These are phyloP conservation scores for Ceratocystis destructans DNA, from an alignment of 2,329 filamentous ascomycete genomes.

Conservation along the genomic window DNA sequence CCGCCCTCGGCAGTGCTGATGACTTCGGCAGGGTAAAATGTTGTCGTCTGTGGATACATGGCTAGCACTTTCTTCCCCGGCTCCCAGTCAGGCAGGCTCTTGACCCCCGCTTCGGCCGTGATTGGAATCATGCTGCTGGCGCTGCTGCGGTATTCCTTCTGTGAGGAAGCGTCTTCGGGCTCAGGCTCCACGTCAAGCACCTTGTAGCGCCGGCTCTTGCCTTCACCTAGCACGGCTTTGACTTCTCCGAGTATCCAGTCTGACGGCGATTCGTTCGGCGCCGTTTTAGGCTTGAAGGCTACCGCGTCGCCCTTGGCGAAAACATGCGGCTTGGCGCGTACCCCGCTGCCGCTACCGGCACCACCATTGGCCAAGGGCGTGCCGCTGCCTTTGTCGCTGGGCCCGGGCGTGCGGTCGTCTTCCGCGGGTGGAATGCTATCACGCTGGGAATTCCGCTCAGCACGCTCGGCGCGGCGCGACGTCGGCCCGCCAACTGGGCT, in stretches of 20 bases:
- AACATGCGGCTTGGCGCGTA: slow-evolving; percentile 36
- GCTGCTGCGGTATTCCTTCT: slow-evolving; percentile 55
- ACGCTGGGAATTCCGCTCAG: slow-evolving; percentile 26
- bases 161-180: slow-evolving; percentile 49
- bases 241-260: slow-evolving; percentile 70
- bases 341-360: slow-evolving; percentile 26
- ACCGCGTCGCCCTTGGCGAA: slow-evolving; percentile 52
- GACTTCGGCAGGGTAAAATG: slow-evolving; percentile 73
- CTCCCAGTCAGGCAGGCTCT: slow-evolving; percentile 45
- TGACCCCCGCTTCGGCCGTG: slow-evolving; percentile 38
- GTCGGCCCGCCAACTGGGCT: slow-evolving; percentile 28
- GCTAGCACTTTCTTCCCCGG: slow-evolving; percentile 61
- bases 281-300: slow-evolving; percentile 48
- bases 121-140: slow-evolving; percentile 68
- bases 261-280: slow-evolving; percentile 32
- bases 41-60: slow-evolving; percentile 70
- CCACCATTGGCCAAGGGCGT: neutral
- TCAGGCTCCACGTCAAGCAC: slow-evolving; percentile 71
- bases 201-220: slow-evolving; percentile 64
- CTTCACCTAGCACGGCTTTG: slow-evolving; percentile 59
- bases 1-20: slow-evolving; percentile 41
- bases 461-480: slow-evolving; percentile 25
- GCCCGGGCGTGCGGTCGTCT: slow-evolving; percentile 30
- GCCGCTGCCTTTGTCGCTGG: slow-evolving; percentile 30
- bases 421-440: slow-evolving; percentile 35